A percentile compares a stretch with the other conserved stretches of the same genome.
These are phyloP conservation scores for Diaporthe ampelina DNA, from an alignment of 2,329 filamentous ascomycete genomes.

Conservation along the genomic window DNA sequence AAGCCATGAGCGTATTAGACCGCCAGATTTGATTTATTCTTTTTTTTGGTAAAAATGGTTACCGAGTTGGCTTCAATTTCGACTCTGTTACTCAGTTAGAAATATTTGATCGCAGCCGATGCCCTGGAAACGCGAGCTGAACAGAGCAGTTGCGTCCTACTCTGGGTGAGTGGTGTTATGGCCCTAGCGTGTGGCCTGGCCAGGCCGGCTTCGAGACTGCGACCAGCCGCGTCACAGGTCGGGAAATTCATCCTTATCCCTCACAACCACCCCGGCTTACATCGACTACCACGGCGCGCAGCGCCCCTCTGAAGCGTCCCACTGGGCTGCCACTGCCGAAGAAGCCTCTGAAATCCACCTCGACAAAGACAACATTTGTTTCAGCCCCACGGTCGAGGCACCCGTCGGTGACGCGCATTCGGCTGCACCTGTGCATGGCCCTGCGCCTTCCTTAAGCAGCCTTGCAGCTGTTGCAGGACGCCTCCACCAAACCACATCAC, in stretches of 20 bases:
- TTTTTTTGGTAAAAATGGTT: background rate
- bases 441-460: slow-evolving; percentile 30
- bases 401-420: slow-evolving; percentile 25
- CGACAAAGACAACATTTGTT: background rate
- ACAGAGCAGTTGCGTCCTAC: slow-evolving; percentile 3
- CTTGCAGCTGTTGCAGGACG: slow-evolving; percentile 18
- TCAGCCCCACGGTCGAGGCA: background rate
- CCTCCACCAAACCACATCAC: background rate
- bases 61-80: too few species aligned
- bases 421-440: slow-evolving; percentile 17
- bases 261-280: slow-evolving; percentile 35
- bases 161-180: slow-evolving; percentile 19
- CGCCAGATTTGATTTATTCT: background rate
- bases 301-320: slow-evolving; percentile 15
- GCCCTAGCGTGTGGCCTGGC: slow-evolving; percentile 35
- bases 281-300: slow-evolving; percentile 22
- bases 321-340: background rate
- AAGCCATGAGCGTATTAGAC: too few species aligned
- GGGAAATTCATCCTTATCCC: slow-evolving; percentile 30
- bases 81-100: too few species aligned
- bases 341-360: background rate
- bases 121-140: background rate
- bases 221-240: slow-evolving; percentile 28
- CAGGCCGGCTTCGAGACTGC: slow-evolving; percentile 29
- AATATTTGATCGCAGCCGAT: background rate